These are phyloP conservation scores for Henckelia pumila DNA, from an alignment of 257 asterid species.

Conservation along the genomic window DNA sequence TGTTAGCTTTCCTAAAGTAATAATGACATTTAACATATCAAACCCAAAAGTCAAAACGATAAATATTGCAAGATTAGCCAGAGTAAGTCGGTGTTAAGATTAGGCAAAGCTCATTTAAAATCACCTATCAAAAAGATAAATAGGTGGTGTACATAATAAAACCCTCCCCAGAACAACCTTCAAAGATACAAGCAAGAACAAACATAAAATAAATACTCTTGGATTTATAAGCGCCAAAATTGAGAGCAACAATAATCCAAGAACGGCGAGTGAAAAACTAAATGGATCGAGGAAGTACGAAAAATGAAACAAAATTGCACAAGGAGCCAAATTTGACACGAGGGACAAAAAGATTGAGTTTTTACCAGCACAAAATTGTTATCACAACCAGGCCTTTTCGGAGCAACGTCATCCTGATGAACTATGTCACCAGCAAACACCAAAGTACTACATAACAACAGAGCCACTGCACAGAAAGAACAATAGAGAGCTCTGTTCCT, in stretches of 20 bases:
- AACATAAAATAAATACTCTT: not conserved
- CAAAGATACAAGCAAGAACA: not conserved
- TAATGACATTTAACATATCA: not conserved
- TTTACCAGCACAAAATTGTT: constrained; percentile 87
- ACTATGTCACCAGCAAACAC: constrained; percentile 85
- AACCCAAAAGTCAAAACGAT: not conserved
- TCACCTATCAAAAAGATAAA: not conserved
- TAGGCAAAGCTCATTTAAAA: not conserved
- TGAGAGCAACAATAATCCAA: not conserved
- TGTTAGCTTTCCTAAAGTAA: not conserved
- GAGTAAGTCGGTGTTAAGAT: not conserved
- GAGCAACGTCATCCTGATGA: constrained; percentile 82
- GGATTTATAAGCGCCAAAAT: not conserved
- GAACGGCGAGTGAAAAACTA: constrained; percentile 3
- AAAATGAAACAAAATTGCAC: not conserved
- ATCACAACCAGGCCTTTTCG: constrained; percentile 82
- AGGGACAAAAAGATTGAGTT: constrained; percentile 18
- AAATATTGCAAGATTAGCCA: not conserved
- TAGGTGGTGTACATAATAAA: not conserved
- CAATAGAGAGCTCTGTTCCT: constrained; percentile 39
- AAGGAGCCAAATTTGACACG: constrained; percentile 18
- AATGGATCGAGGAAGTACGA: not conserved
- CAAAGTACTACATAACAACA: constrained; percentile 38
- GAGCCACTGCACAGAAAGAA: constrained; percentile 38
- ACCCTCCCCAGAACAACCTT: not conserved